A percentile compares a stretch with the other conserved stretches of the same genome.
Evolutionary conservation across 495 filamentous ascomycete species (phyloP).

Genomic region (Cudoniella acicularis): DNA sequence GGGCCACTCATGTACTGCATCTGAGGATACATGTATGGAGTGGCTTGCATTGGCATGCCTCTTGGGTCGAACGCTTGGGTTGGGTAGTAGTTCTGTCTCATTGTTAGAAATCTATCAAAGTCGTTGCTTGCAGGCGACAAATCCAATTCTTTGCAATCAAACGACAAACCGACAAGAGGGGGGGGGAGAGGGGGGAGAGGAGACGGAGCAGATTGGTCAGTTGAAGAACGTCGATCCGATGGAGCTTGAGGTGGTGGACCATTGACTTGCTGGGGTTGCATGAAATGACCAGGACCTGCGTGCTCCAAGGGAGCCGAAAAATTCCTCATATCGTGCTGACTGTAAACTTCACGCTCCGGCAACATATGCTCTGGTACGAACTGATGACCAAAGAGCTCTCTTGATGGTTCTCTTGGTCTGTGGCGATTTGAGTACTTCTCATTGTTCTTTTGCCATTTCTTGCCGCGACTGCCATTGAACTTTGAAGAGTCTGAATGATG

Average conservation of each 20-base stretch:
- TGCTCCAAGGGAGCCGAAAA: conserved; percentile 1
- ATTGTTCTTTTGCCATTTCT: conserved; percentile 36
- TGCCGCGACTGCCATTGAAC: conserved; percentile 29
- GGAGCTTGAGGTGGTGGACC: conserved; percentile 7
- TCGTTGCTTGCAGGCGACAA: conserved; percentile 64
- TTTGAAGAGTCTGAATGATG: conserved; percentile 25
- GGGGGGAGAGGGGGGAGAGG: conserved; percentile 16
- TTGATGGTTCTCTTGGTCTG: conserved; percentile 19
- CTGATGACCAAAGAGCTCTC: conserved; percentile 26
- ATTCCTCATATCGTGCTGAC: conserved; percentile 9
- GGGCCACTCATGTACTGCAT: conserved; percentile 44
- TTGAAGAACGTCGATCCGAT: conserved; percentile 3
- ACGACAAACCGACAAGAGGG: conserved; percentile 5
- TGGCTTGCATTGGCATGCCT: conserved; percentile 35
- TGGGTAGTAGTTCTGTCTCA: conserved; percentile 50
- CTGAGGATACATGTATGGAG: conserved; percentile 39
- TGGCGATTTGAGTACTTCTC: conserved; percentile 40
- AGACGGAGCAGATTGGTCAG: conserved; percentile 1
- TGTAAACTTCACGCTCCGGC: conserved; percentile 13
- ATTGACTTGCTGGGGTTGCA: conserved; percentile 9
- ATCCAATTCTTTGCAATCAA: conserved; percentile 36
- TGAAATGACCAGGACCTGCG: conserved; percentile 10
- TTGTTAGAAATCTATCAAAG: conserved; percentile 75
- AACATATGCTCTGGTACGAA: conserved; percentile 22
- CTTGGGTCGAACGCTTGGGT: conserved; percentile 15